A percentile compares a stretch with the other conserved stretches of the same genome.
Evolutionary conservation across 164 flowering plant species (phyloP).

Genomic region (Umbilicus rupestris): DNA sequence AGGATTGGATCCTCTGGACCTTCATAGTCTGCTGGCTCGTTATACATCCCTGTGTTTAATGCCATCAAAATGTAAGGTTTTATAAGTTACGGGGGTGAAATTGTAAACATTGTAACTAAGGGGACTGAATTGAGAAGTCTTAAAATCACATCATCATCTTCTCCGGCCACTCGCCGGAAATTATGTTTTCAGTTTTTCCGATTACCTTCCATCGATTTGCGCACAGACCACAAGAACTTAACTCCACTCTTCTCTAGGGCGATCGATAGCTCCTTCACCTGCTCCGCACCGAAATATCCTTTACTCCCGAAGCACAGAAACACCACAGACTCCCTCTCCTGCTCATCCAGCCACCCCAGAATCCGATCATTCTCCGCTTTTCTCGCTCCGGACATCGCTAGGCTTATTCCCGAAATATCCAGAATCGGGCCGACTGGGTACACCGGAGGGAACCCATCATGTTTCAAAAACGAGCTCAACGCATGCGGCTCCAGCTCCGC

Average conservation of each 20-base stretch:
- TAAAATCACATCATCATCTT: no score
- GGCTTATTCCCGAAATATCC: not conserved
- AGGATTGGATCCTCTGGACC: not conserved
- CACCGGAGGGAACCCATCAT: not conserved
- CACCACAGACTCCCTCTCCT: slow-evolving; percentile 3
- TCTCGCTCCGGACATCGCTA: not conserved
- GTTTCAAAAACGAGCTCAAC: not conserved
- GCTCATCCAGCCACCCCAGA: not conserved
- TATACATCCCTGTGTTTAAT: no score
- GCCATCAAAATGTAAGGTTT: no score
- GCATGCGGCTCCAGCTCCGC: slow-evolving; percentile 21
- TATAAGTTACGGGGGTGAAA: no score
- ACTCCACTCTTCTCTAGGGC: not conserved
- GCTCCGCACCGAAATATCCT: not conserved
- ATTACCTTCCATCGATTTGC: slow-evolving; percentile 2
- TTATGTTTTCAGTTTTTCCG: no score
- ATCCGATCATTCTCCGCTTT: not conserved
- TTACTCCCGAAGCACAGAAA: slow-evolving; percentile 5
- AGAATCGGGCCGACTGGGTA: not conserved
- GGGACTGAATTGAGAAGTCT: no score
- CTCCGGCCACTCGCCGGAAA: no score
- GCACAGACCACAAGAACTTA: slow-evolving; percentile 16
- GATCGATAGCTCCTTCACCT: not conserved
- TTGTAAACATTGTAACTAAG: no score
- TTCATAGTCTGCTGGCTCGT: no score